Base-by-base conservation (phyloP, 331 rosid species). In the Malus hybrid region DNA sequence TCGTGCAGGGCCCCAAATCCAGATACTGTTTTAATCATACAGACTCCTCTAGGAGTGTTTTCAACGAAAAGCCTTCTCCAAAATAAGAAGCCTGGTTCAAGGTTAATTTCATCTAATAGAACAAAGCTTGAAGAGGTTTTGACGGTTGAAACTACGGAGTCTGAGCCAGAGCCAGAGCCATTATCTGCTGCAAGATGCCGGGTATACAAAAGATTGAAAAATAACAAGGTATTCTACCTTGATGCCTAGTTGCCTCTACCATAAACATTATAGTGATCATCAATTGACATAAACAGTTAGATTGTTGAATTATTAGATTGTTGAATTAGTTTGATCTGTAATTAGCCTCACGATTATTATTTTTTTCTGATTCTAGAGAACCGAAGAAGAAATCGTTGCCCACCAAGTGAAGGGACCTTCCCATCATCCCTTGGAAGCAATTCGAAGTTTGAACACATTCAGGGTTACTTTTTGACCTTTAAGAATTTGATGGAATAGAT, bases 1-100 rank as follows among this genome's bases (percentile, higher is more conserved):
- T 79, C 52, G 57, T 88, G 81, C 87, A 95, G 99, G 89, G 97
- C 99, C 76, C 99, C 99, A 77, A 95, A 95, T 88, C 98, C 93
- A 14, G 96, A 95, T 73, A 95, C 92, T 11, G 98, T 95, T 79
- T 88, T 95, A 80, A 92, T 92, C 65, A 87, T 95, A 87, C 99
- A 95, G 83, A 90, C 96, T 81, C 97, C 98, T 65, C 74, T 80
- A 57, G 99, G 98, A 70, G 90, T 95, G 60, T 90, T 90, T 86
- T 92, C 99, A 39, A 85, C 98, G 36, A 92, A 89, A 87, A 95
- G 82, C 88, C 99, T 92, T 86, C 87, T 88, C 63, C 98, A 92
- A 85, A 90, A 61, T 76, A 95, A 87, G 88, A 92, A 79, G 83
- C 57, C 82, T 70, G 98, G 98, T 74, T 88, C 99, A 60, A 92